A percentile compares a stretch with the other conserved stretches of the same genome.
Conservation (phyloP, 1,284 basidiomycete species). For the Irpex sp. region DNA sequence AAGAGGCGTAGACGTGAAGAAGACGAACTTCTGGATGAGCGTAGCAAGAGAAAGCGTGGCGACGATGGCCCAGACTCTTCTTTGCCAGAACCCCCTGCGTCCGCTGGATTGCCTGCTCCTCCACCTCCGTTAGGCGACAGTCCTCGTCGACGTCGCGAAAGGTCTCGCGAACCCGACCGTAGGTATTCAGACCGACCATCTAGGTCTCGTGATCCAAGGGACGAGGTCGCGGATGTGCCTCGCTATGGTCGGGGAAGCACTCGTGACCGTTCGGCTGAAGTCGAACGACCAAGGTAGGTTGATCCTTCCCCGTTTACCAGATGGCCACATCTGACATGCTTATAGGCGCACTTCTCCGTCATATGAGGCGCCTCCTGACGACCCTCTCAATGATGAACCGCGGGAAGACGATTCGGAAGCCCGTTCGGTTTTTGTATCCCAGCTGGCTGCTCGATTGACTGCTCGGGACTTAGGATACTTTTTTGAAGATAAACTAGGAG, state of each 20-base stretch:
- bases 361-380: slow-evolving; percentile 62
- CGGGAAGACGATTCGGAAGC: slow-evolving; percentile 91
- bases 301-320: background rate
- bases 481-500: slow-evolving; percentile 95
- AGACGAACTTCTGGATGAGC: slow-evolving; percentile 47
- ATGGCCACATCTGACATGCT: background rate
- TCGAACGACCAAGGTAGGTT: background rate
- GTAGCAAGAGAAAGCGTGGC: slow-evolving; percentile 54
- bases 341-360: slow-evolving; percentile 66
- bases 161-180: slow-evolving; percentile 49
- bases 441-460: slow-evolving; percentile 92
- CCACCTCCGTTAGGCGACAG: slow-evolving; percentile 48
- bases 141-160: slow-evolving; percentile 49
- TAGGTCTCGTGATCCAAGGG: slow-evolving; percentile 47
- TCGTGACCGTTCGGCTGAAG: background rate
- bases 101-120: slow-evolving; percentile 34
- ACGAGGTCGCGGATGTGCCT: slow-evolving; percentile 55
- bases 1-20: slow-evolving; percentile 60
- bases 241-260: slow-evolving; percentile 35
- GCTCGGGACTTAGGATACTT: slow-evolving; percentile 97
- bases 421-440: slow-evolving; percentile 97
- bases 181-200: slow-evolving; percentile 45
- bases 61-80: slow-evolving; percentile 39
- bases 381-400: slow-evolving; percentile 69
- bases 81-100: slow-evolving; percentile 35